A percentile compares a stretch with the other conserved stretches of the same genome.
phyloP scores from a whole-genome alignment of 1,284 basidiomycete genomes.

The Sanghuangporus sanghuang region DNA sequence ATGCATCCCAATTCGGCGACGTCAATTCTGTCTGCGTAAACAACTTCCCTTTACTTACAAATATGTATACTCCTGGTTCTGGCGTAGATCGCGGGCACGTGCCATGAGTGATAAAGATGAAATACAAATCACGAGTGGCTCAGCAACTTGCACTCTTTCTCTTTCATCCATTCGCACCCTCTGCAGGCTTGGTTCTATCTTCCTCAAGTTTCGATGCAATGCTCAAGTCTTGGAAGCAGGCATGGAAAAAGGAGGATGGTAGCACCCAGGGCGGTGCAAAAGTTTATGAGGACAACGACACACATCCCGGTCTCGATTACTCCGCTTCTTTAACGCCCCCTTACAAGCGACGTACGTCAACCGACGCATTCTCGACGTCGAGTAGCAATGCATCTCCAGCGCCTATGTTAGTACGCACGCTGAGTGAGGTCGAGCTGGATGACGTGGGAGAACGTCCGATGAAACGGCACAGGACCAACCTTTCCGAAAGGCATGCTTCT shows the following conservation, averaged over 20 bases:
- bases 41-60: no score
- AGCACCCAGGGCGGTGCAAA: slow-evolving; percentile 24
- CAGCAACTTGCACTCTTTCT: background rate
- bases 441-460: background rate
- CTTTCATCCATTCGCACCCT: background rate
- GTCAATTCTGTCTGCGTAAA: background rate
- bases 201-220: slow-evolving; percentile 27
- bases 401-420: background rate
- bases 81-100: background rate
- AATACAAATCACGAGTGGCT: background rate
- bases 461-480: slow-evolving; percentile 14
- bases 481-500: background rate
- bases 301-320: slow-evolving; percentile 24
- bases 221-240: slow-evolving; percentile 51
- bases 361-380: slow-evolving; percentile 19
- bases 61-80: no score
- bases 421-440: slow-evolving; percentile 1
- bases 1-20: no score
- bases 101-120: background rate
- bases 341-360: slow-evolving; percentile 23
- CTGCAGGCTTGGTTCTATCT: background rate
- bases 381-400: background rate
- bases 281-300: slow-evolving; percentile 28
- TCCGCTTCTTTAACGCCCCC: slow-evolving; percentile 28
- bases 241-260: slow-evolving; percentile 37